Percentiles rank a stretch among this genome's conserved stretches.
phyloP scores from a whole-genome alignment of 805 yeast genomes.

The Candida peoriensis region DNA sequence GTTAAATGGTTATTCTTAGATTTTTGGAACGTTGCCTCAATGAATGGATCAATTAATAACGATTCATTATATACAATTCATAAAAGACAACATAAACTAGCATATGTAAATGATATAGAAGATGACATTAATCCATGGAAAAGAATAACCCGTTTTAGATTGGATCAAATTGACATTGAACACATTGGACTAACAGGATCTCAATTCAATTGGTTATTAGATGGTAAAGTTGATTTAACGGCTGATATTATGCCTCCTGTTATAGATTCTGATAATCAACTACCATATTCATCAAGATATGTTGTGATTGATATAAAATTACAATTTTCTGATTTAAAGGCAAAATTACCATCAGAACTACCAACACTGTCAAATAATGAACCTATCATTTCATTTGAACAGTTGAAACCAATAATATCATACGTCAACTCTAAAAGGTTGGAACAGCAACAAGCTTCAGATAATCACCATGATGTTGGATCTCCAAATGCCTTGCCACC shows the following conservation, averaged over 20 bases:
- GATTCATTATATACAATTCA: constrained; percentile 74
- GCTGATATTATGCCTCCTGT: constrained; percentile 73
- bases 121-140: constrained; percentile 41
- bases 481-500: constrained; percentile 24
- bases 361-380: constrained; percentile 50
- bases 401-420: constrained; percentile 55
- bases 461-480: constrained; percentile 11
- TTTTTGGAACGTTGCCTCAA: constrained; percentile 62
- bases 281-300: constrained; percentile 34
- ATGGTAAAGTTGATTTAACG: constrained; percentile 63
- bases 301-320: constrained; percentile 64
- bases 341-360: constrained; percentile 42
- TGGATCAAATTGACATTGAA: constrained; percentile 34
- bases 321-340: constrained; percentile 58
- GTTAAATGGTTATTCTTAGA: constrained; percentile 57
- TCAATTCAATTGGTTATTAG: constrained; percentile 62
- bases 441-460: too few relatives aligned
- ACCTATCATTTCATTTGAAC: constrained; percentile 53
- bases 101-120: constrained; percentile 35
- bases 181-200: constrained; percentile 29
- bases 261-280: constrained; percentile 27
- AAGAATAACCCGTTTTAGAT: constrained; percentile 41
- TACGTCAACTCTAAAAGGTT: constrained; percentile 48
- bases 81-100: constrained; percentile 58
- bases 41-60: constrained; percentile 70